These are phyloP conservation scores for Hippophae gyantsensis DNA, from an alignment of 306 rosid genomes.

Conservation along the genomic window DNA sequence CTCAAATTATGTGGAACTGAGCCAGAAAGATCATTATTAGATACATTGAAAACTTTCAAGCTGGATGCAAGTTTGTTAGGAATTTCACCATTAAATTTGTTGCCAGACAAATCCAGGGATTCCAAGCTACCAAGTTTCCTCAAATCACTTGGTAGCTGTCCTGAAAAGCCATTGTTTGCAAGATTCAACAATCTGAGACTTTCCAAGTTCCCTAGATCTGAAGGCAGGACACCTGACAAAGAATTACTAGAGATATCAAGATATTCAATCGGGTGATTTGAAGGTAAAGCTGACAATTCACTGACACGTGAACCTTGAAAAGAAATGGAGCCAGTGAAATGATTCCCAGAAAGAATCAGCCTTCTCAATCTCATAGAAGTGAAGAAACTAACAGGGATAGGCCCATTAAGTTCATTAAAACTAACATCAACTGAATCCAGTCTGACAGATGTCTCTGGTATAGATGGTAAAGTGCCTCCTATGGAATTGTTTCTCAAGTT, in stretches of 20 bases:
- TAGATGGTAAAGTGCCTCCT: conserved; percentile 59
- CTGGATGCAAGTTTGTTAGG: conserved; percentile 70
- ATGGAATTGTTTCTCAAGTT: conserved; percentile 39
- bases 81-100: conserved; percentile 70
- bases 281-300: conserved; percentile 60
- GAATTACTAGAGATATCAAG: conserved; percentile 74
- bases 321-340: conserved; percentile 58
- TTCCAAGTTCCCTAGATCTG: conserved; percentile 60
- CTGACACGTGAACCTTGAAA: conserved; percentile 56
- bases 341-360: conserved; percentile 80
- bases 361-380: conserved; percentile 46
- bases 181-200: conserved; percentile 74
- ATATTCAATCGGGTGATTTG: conserved; percentile 42
- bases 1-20: conserved; percentile 56
- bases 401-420: conserved; percentile 61
- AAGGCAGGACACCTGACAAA: conserved; percentile 60
- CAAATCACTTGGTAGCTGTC: conserved; percentile 67
- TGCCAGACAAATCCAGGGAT: conserved; percentile 68
- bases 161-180: conserved; percentile 68
- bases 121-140: conserved; percentile 56
- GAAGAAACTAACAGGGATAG: conserved; percentile 69
- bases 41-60: conserved; percentile 65
- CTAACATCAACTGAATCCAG: conserved; percentile 63
- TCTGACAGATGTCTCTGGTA: conserved; percentile 42
- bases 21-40: conserved; percentile 74